Conservation (phyloP, 2,329 filamentous ascomycete genomes). For the Calonectria crousiana region DNA sequence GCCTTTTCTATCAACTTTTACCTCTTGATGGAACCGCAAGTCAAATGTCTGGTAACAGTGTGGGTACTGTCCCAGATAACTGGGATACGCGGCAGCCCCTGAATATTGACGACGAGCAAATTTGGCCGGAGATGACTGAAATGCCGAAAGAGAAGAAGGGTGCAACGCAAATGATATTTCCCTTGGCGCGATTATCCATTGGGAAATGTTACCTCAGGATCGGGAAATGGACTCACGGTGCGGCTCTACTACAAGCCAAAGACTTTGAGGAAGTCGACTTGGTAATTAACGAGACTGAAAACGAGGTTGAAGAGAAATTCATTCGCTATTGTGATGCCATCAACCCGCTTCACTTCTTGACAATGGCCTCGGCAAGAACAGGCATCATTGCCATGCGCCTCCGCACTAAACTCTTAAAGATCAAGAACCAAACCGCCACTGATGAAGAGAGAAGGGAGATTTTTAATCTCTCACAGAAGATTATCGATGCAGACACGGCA, state of each 20-base stretch:
- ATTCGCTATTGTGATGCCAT: slow-evolving; percentile 58
- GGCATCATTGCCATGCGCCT: slow-evolving; percentile 44
- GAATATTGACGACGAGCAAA: slow-evolving; percentile 54
- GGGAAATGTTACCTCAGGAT: slow-evolving; percentile 4
- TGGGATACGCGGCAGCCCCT: slow-evolving; percentile 50
- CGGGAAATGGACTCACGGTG: slow-evolving; percentile 14
- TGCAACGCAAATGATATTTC: slow-evolving; percentile 53
- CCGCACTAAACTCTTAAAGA: slow-evolving; percentile 33
- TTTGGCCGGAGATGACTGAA: slow-evolving; percentile 52
- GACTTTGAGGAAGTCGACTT: slow-evolving; percentile 45
- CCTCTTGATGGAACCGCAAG: slow-evolving; percentile 50
- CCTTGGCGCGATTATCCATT: slow-evolving; percentile 36
- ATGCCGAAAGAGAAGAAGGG: slow-evolving; percentile 41
- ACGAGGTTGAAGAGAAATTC: slow-evolving; percentile 54
- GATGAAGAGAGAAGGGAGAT: slow-evolving; percentile 39
- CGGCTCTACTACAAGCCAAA: neutral
- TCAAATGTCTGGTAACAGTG: slow-evolving; percentile 43
- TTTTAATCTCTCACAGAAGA: slow-evolving; percentile 51
- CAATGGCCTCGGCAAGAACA: slow-evolving; percentile 42
- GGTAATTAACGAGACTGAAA: slow-evolving; percentile 56
- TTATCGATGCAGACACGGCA: slow-evolving; percentile 50
- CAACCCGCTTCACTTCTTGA: slow-evolving; percentile 52
- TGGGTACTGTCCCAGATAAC: slow-evolving; percentile 31
- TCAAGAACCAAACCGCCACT: slow-evolving; percentile 42
- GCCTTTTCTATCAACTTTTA: slow-evolving; percentile 66